Evolutionary conservation across 441 rosid species (phyloP), one percentile per base, ranked within the genome.

Genomic region (Gossypium trilobum): DNA sequence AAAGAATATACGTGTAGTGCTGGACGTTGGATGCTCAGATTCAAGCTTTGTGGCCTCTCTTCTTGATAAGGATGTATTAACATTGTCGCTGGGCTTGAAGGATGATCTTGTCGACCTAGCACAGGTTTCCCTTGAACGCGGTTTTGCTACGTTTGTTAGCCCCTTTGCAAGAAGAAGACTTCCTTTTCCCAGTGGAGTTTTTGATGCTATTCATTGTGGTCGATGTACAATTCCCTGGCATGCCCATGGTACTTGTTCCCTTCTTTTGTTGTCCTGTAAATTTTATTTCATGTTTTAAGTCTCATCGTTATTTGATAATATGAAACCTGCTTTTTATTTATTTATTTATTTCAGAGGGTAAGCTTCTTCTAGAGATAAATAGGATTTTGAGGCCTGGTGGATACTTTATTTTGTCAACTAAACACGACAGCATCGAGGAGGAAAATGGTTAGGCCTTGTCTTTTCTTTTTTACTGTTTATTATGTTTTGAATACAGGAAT

Each of bases 41-140:
- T 81, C 96, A 67, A 88, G 92, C 77, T 86, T 93, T 79, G 91
- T 78, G 65, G 89, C 90, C 68, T 85, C 91, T 62, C 86, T 89
- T 60, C 86, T 91, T 77, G 97, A 89, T 72, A 93, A 87, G 78
- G 87, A 87, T 56, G 96, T 93, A 46, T 79, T 93, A 46, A 84
- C 95, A 51, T 71, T 93, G 44, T 77, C 92, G 50, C 83, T 93
- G 77, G 98, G 97, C 62, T 84, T 90, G 80, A 93, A 93, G 82
- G 90, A 91, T 73, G 98, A 93, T 75, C 82, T 93, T 61, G 92
- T 93, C 55, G 98, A 90, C 81, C 84, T 93, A 74, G 95, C 96
- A 62, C 96, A 93, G 81, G 86, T 93, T 68, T 78, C 95, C 36
- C 87, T 93, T 56, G 98, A 91, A 75, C 93, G 92, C 6, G 98